Conservation (phyloP, 2,329 filamentous ascomycete species). For the Exutisphaerella laricina region DNA sequence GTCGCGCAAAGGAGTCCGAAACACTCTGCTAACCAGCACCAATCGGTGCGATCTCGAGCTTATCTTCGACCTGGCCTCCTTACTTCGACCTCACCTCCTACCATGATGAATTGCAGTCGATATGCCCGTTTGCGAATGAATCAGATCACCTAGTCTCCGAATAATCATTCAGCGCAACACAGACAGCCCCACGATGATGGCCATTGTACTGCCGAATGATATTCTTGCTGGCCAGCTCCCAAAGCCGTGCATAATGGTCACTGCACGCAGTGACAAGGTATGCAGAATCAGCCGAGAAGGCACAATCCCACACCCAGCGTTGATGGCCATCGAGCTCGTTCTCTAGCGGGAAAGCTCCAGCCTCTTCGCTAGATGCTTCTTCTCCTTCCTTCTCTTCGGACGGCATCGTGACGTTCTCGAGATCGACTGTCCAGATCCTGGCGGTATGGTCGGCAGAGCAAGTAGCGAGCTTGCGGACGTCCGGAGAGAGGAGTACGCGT, state of each 20-base stretch:
- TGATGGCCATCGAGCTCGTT: constrained; percentile 86
- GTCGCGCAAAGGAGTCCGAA: no score
- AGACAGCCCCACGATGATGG: constrained; percentile 85
- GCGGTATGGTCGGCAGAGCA: constrained; percentile 92
- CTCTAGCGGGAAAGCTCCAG: constrained; percentile 68
- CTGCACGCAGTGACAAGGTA: constrained; percentile 91
- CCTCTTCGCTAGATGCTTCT: constrained; percentile 23
- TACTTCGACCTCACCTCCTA: no score
- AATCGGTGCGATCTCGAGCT: no score
- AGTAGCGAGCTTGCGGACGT: constrained; percentile 89
- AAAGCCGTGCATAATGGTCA: constrained; percentile 86
- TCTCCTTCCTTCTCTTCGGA: constrained; percentile 16
- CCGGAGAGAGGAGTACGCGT: constrained; percentile 81
- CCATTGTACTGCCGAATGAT: constrained; percentile 95
- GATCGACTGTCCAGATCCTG: constrained; percentile 92
- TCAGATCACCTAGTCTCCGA: constrained; percentile 27
- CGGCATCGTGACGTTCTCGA: constrained; percentile 32
- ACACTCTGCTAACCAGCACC: no score
- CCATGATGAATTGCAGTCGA: no score
- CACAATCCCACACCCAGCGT: constrained; percentile 96
- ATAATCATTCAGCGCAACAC: constrained; percentile 80
- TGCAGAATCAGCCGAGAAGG: constrained; percentile 86
- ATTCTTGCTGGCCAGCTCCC: constrained; percentile 79
- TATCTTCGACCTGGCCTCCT: no score
- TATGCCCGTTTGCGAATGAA: no score